A percentile compares a stretch with the other conserved stretches of the same genome.
Evolutionary conservation across 495 filamentous ascomycete species (phyloP).

Genomic region (Geopyxis carbonaria): DNA sequence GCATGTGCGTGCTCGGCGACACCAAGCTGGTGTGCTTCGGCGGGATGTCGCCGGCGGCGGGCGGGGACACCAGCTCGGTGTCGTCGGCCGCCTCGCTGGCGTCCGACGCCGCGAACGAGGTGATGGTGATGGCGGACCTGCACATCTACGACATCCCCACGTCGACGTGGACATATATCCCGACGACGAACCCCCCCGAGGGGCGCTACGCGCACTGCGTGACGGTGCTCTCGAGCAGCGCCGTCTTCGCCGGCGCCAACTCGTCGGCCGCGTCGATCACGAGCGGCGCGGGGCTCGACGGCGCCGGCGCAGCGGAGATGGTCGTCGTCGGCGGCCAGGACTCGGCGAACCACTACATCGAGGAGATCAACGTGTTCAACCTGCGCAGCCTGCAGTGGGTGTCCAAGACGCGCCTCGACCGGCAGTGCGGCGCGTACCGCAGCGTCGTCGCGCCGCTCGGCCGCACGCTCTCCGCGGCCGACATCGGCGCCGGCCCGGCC

Average conservation of each 20-base stretch:
- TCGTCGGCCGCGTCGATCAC: constrained; percentile 12
- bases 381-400: constrained; percentile 93
- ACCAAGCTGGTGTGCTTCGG: constrained; percentile 95
- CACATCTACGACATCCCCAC: constrained; percentile 87
- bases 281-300: constrained; percentile 64
- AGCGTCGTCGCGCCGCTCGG: constrained; percentile 75
- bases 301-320: constrained; percentile 89
- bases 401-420: constrained; percentile 61
- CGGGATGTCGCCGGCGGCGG: constrained; percentile 69
- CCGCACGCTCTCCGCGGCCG: constrained; percentile 40
- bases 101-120: constrained; percentile 44
- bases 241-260: constrained; percentile 54
- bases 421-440: constrained; percentile 87
- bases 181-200: constrained; percentile 62
- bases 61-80: neutral
- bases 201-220: constrained; percentile 95
- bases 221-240: constrained; percentile 74
- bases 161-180: constrained; percentile 69
- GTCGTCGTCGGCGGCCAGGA: constrained; percentile 93
- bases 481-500: constrained; percentile 42
- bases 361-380: constrained; percentile 96
- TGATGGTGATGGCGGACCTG: constrained; percentile 95
- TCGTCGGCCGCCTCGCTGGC: neutral
- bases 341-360: constrained; percentile 94
- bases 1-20: constrained; percentile 79